Conservation (phyloP, 371 early-diverging fungal species). For the Syncephalastrum contaminatum region DNA sequence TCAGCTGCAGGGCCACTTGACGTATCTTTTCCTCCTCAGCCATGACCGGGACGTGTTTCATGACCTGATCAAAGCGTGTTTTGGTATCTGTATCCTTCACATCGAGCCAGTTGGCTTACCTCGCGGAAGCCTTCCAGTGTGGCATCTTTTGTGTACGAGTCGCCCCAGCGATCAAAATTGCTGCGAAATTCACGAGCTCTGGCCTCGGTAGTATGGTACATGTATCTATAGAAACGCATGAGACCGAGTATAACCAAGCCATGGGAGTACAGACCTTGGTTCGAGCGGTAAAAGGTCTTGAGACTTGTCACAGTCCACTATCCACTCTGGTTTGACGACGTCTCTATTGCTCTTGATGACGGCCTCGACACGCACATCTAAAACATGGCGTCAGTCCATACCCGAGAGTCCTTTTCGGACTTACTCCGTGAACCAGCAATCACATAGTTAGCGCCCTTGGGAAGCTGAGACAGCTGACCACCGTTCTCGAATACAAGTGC, state of each 20-base stretch:
- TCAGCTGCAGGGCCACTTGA: conserved; percentile 8
- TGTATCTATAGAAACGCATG: conserved; percentile 41
- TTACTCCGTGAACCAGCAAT: conserved; percentile 58
- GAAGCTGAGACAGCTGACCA: conserved; percentile 60
- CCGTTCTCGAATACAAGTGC: conserved; percentile 59
- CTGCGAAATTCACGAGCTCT: conserved; percentile 44
- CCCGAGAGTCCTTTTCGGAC: not conserved
- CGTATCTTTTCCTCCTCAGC: conserved; percentile 2
- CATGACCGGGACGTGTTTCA: conserved; percentile 6
- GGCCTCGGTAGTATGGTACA: conserved; percentile 52
- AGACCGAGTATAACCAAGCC: not conserved
- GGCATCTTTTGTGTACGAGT: conserved; percentile 60
- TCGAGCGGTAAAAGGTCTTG: conserved; percentile 49
- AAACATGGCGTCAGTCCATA: not conserved
- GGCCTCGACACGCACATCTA: conserved; percentile 49
- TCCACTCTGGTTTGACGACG: conserved; percentile 60
- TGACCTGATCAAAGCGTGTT: conserved; percentile 10
- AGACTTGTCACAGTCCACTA: conserved; percentile 59
- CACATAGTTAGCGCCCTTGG: conserved; percentile 42
- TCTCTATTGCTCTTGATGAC: conserved; percentile 46
- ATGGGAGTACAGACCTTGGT: conserved; percentile 43
- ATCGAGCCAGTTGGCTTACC: conserved; percentile 27
- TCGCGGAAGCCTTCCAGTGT: conserved; percentile 51
- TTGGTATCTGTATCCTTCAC: not conserved
- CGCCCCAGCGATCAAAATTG: conserved; percentile 67